Evolutionary conservation across 2,329 filamentous ascomycete genomes (phyloP).

Genomic region (Stemphylium beticola): DNA sequence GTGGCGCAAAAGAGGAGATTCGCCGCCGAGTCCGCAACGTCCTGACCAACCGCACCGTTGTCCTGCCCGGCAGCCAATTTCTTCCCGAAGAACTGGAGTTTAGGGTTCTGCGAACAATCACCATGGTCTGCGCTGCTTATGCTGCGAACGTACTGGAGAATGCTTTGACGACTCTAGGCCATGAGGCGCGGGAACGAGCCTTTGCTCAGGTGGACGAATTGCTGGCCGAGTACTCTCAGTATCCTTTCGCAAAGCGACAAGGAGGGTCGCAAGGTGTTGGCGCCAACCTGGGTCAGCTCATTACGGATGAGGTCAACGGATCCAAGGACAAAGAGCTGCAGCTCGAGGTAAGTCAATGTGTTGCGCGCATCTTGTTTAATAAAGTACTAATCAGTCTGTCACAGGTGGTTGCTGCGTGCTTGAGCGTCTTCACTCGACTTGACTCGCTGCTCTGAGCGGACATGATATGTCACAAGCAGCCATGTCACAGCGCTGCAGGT

Average conservation of each 20-base stretch:
- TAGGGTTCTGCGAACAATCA: constrained; percentile 86
- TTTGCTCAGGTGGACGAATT: constrained; percentile 98
- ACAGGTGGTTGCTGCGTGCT: constrained; percentile 85
- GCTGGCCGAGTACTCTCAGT: constrained; percentile 95
- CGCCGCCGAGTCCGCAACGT: constrained; percentile 89
- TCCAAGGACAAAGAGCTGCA: constrained; percentile 94
- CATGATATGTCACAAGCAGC: neutral
- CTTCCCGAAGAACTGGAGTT: constrained; percentile 94
- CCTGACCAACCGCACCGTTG: constrained; percentile 90
- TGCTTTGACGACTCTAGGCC: constrained; percentile 89
- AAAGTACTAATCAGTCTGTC: constrained; percentile 26
- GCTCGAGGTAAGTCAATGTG: constrained; percentile 72
- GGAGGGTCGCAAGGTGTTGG: constrained; percentile 83
- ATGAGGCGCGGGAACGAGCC: constrained; percentile 90
- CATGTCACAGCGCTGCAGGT: neutral
- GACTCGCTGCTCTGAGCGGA: constrained; percentile 82
- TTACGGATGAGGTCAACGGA: constrained; percentile 84
- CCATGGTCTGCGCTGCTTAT: constrained; percentile 98
- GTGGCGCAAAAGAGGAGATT: constrained; percentile 97
- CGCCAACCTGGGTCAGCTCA: constrained; percentile 86
- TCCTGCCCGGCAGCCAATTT: constrained; percentile 84
- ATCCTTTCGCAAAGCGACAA: constrained; percentile 85
- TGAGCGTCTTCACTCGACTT: constrained; percentile 96
- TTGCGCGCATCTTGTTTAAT: neutral
- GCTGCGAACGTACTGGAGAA: constrained; percentile 98